A percentile compares a stretch with the other conserved stretches of the same genome.
Conservation (phyloP, 1,284 basidiomycete species). For the Moesziomyces sp. region DNA sequence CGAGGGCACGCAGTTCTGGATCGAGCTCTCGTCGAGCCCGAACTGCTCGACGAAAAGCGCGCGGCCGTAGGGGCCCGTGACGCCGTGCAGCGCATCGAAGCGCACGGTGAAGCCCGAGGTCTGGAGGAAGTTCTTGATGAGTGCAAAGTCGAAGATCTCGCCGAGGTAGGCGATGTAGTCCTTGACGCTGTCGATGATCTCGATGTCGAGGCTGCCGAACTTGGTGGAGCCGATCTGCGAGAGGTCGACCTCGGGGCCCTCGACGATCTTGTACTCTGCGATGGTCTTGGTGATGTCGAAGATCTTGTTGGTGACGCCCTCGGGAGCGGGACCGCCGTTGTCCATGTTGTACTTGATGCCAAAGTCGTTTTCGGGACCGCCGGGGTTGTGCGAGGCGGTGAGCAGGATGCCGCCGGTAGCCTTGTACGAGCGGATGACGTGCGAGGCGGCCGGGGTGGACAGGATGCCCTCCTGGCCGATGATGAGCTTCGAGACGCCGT, state of each 20-base stretch:
- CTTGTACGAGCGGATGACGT: conserved; percentile 94
- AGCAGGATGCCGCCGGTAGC: conserved; percentile 96
- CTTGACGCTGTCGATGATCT: conserved; percentile 91
- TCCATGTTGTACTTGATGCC: conserved; percentile 99
- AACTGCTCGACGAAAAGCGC: conserved; percentile 88
- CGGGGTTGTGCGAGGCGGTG: conserved; percentile 98
- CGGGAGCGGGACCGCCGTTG: conserved; percentile 96
- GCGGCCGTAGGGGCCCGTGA: conserved; percentile 94
- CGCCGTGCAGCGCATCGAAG: conserved; percentile 95
- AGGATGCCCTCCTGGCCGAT: conserved; percentile 81
- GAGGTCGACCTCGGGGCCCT: conserved; percentile 84
- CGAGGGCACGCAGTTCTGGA: conserved; percentile 90
- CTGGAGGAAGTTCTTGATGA: conserved; percentile 90
- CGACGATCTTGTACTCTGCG: conserved; percentile 83
- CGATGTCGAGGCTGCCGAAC: conserved; percentile 77
- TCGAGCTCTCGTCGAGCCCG: conserved; percentile 80
- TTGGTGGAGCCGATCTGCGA: conserved; percentile 81
- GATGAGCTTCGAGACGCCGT: conserved; percentile 70
- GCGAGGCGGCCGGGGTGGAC: conserved; percentile 95
- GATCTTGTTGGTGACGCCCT: conserved; percentile 92
- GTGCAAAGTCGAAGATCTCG: conserved; percentile 91
- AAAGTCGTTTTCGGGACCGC: conserved; percentile 96
- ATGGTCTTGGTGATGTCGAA: conserved; percentile 90
- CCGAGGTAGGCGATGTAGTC: conserved; percentile 88
- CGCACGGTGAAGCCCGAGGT: conserved; percentile 79